Base-by-base conservation (phyloP, 257 asterid species). In the Fraxinus pennsylvanica region DNA sequence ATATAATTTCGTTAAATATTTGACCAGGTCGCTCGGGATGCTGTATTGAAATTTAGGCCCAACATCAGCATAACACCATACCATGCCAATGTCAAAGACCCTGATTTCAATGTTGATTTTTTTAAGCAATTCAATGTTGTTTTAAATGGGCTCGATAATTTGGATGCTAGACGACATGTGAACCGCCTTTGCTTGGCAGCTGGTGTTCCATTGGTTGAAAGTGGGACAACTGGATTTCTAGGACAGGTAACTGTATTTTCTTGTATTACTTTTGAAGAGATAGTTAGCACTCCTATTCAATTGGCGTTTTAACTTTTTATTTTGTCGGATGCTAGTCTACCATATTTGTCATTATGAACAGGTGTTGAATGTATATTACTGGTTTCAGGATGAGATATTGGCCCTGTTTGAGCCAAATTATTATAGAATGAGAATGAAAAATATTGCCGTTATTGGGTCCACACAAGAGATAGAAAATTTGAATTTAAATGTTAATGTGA, bases 161-260 rank as follows among this genome's bases (percentile, higher is more conserved):
- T 96, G 77, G 98, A 96, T 88, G 99, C 99, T 79, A 88, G 99
- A 79, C 91, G 98, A 68, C 99, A 96, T 81, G 99, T 96, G 81
- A 96, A 96, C 82, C 99, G 99, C 81, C 97, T 96, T 78, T 91
- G 97, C 89, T 85, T 96, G 90, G 98, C 99, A 68, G 92, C 99
- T 81, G 96, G 81, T 61, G 97, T 91, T 78, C 98, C 98, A 2
- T 84, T 96, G 90, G 90, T 96, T 59, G 99, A 96, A 86, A 96
- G 99, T 81, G 99, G 99, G 76, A 96, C 99, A 38, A 93, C 99
- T 81, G 99, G 99, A 33, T 96, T 93, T 87, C 92, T 96, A 74
- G 99, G 99, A 73, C 99, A 96, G 98, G 99, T 96, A 65, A 22
- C 19, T 72, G 76, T 73, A 72, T 76, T 80, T 87, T 77, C 80